Evolutionary conservation across 495 filamentous ascomycete genomes (phyloP), one percentile per base, ranked within the genome.

Genomic region (Penicillium longicatenatum): DNA sequence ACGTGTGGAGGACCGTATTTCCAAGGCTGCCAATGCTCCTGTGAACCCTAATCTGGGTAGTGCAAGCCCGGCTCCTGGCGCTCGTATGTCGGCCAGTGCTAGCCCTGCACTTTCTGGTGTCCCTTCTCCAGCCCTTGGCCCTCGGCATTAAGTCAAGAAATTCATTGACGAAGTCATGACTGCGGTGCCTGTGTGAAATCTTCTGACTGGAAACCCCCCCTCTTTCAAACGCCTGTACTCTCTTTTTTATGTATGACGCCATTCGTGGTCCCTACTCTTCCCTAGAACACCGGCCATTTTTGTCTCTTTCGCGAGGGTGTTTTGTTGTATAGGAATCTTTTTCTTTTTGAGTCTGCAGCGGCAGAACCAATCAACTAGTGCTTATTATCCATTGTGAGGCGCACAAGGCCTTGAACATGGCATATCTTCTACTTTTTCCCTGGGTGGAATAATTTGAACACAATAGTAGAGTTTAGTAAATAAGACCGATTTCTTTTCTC

Each of bases 1-100:
- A 65, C 83, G 79, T 56, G 92, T 96, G 26, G 85, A 88, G 68
- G 72, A 75, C 58, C 75, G 87, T 33, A 52, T 79, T 12, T 54
- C 57, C 1, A 69, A 63, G 52, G 55, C 45, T 22, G 64, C 54
- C 11, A 56, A 57, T 33, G 26, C 47, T 6, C 54, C 57, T 17
- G 47, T 22, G 5, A 33, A 44, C 35, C 49, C 51, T 26, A 48
- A 55, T 24, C 9, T 47, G 37, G 50, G 61, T 20, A 62, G 52
- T 49, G 68, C 63, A 11, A 69, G 66, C 35, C 67, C 64, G 26
- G 63, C 63, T 20, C 66, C 60, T 33, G 62, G 61, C 4, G 58
- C 45, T 11, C 39, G 20, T n/a, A 51, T 42, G 17, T 55, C 62
- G 2, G 51, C 65, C 17, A 55, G 57, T 22, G 59, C 62, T 20